Evolutionary conservation across 2,329 filamentous ascomycete genomes (phyloP), one percentile per base, ranked within the genome.

Genomic region (Xylaria digitata): DNA sequence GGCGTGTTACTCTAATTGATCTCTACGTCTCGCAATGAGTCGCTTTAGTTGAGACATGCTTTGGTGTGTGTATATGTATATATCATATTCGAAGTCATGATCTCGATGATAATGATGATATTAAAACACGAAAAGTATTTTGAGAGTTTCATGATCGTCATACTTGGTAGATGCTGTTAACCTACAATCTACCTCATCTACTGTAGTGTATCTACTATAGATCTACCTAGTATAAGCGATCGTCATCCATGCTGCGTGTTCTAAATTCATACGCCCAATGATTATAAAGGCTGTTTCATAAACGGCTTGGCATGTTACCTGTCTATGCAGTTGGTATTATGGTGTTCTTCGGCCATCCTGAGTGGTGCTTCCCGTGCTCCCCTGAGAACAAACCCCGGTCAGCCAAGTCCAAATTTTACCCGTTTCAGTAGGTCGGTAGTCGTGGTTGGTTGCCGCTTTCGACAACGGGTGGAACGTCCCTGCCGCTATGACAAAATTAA

Each of bases 401-500:
- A 15, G 56, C 57, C 57, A 57, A 58, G 65, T 40, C 56, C 13
- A 26, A 21, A 61, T 3, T 56, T 50, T 65, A 43, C 65, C 56
- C 30, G 48, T 57, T 61, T 43, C 21, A 50, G 65, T 42, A 43
- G 57, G 52, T 43, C 40, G 37, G 56, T 40, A 23, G 40, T 40
- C 43, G 56, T 61, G 45, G 50, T 60, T 64, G 55, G 45, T 46
- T 37, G 52, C 55, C 43, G 42, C 8, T 56, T 46, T 55, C 43
- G 62, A 50, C 43, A 8, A 17, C 17, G 58, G 21, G 40, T 15
- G 43, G 17, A 15, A 49, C 57, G 34, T 11, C 15, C 50, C 23
- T 62, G 50, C 42, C 15, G 34, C 45, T 52, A 46, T 30, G 19
- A 42, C 52, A 60, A 67, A 61, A 61, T 67, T 67, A 67, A 67